Evolutionary conservation across 768 basidiomycete species (phyloP), one percentile per base, ranked within the genome.

Genomic region (Auricularia cornea): DNA sequence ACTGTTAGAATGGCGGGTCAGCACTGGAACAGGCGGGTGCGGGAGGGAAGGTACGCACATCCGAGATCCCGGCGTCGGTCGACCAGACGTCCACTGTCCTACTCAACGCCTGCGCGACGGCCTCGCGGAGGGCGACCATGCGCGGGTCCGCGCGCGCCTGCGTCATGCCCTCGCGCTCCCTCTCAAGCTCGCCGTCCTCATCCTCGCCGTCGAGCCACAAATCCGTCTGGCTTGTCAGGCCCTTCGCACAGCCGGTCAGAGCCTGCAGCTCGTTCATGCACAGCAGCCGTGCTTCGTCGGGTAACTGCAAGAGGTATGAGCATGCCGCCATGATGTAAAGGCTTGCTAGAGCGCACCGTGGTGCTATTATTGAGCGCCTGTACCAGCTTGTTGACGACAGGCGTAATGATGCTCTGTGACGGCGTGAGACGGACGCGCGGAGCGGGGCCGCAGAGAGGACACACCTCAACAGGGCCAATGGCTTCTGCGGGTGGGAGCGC

Each of bases 221-320:
- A 68, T 95, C 94, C 3, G 81, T 81, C 0, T 84, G 83, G 16
- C 89, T 83, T 0, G 95, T 92, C 5, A 98, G 80, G 3, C 95
- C 95, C 64, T 89, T 90, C 1, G 92, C 90, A 30, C 94, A 84
- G 11, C 93, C 95, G 0, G 92, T 83, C 16, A 98, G 78, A 0
- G 87, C 89, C 67, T 90, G 87, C 1, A 96, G 80, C 64, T 94
- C 87, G 16, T 87, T 80, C 26, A 92, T 83, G 2, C 84, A 83
- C 2, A 85, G 70, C 0, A 75, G 70, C 5, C 87, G 85, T 1
- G 91, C 85, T 65, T 92, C 89, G 35, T 90, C 89, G 0, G 87
- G 88, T 18, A 84, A 77, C 90, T 92, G 66, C 41, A 35, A 26
- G 60, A n/a, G 10, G 51, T 14, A 59, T 63, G 32, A 65, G 66